Evolutionary conservation across 495 filamentous ascomycete species (phyloP).

Genomic region (Oidiodendron maius): DNA sequence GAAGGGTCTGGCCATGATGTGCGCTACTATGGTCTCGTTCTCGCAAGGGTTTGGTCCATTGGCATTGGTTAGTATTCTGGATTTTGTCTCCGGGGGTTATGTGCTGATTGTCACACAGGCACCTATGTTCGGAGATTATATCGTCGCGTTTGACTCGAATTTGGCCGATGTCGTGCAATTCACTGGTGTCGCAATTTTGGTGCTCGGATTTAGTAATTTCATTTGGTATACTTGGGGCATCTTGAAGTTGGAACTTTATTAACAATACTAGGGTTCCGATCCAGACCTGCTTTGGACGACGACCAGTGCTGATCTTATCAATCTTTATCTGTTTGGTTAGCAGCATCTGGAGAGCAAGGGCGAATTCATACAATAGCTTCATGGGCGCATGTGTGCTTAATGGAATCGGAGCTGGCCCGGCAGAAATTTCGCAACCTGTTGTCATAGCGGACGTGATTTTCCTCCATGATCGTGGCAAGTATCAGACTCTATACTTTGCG

Average conservation of each 20-base stretch:
- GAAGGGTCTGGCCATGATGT: constrained; percentile 17
- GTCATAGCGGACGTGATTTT: constrained; percentile 62
- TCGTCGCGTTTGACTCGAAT: constrained; percentile 16
- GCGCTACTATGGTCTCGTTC: constrained; percentile 17
- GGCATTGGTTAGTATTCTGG: constrained; percentile 17
- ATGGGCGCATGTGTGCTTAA: constrained; percentile 60
- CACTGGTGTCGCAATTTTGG: constrained; percentile 50
- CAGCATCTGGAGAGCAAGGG: constrained; percentile 54
- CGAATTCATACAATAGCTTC: constrained; percentile 50
- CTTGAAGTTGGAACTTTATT: background rate
- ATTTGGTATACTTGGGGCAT: constrained; percentile 33
- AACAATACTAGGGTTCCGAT: constrained; percentile 41
- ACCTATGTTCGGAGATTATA: constrained; percentile 23
- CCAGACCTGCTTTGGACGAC: constrained; percentile 51
- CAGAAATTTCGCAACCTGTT: constrained; percentile 50
- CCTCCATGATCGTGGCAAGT: constrained; percentile 57
- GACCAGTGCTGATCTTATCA: constrained; percentile 52
- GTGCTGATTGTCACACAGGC: constrained; percentile 7
- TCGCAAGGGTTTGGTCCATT: constrained; percentile 18
- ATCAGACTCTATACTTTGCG: constrained; percentile 59
- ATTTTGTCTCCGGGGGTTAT: background rate
- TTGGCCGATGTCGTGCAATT: constrained; percentile 18
- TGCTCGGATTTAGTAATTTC: constrained; percentile 62
- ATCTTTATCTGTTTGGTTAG: constrained; percentile 49
- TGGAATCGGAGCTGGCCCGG: constrained; percentile 52